A percentile compares a stretch with the other conserved stretches of the same genome.
Conservation (phyloP, 179 eudicot species). For the Vitellaria paradoxa region DNA sequence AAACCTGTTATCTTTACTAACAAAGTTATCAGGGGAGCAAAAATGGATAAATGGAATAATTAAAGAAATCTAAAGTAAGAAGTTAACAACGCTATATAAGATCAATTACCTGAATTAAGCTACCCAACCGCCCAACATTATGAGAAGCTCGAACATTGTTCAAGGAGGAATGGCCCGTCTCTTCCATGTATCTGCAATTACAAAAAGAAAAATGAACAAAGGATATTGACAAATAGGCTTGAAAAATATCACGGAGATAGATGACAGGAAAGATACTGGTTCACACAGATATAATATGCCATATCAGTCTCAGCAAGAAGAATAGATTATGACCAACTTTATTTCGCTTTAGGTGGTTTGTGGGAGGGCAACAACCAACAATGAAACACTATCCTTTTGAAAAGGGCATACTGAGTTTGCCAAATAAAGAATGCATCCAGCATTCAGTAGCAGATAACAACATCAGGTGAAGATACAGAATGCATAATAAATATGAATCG, state of each 20-base stretch:
- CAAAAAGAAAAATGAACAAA: background rate
- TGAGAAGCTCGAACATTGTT: conserved; percentile 70
- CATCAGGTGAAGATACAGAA: background rate
- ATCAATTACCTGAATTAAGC: conserved; percentile 64
- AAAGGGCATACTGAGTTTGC: background rate
- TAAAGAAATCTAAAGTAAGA: background rate
- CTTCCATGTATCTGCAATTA: conserved; percentile 68
- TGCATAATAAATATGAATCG: no score
- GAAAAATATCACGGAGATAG: background rate
- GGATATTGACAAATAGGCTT: background rate
- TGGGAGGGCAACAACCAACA: background rate
- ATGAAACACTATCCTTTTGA: background rate
- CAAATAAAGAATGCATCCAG: background rate
- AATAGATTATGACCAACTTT: background rate
- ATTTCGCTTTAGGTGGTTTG: background rate
- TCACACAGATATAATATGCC: background rate
- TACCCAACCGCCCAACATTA: conserved; percentile 77
- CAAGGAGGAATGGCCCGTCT: conserved; percentile 59
- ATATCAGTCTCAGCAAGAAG: background rate
- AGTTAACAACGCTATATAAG: conserved; percentile 2
- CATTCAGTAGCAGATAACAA: background rate
- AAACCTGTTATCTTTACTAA: background rate
- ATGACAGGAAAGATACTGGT: background rate
- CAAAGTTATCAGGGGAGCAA: background rate
- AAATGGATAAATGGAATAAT: background rate